Conservation (phyloP, 148 eudicot genomes). For the Talinum fruticosum region DNA sequence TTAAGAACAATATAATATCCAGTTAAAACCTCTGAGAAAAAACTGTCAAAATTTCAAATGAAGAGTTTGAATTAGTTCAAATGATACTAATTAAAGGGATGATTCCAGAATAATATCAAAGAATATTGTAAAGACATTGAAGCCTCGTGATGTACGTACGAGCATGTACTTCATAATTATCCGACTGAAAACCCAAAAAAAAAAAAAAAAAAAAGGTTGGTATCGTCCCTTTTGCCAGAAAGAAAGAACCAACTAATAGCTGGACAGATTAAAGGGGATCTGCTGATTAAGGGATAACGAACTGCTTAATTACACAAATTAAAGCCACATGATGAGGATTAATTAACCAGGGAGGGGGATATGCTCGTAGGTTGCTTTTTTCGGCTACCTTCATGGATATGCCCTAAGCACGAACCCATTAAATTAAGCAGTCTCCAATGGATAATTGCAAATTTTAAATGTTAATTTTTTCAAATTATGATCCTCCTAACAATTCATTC, state of each 20-base stretch:
- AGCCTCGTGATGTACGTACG: not conserved
- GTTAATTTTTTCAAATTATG: no score
- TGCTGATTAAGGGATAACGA: not conserved
- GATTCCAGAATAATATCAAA: not conserved
- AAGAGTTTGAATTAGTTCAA: no score
- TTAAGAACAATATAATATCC: no score
- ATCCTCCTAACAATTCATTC: no score
- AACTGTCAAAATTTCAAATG: no score
- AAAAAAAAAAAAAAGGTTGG: not conserved
- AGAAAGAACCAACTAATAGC: not conserved
- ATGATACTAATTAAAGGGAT: not conserved
- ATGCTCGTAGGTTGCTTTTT: not conserved
- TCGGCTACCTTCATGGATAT: not conserved
- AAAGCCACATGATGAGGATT: not conserved
- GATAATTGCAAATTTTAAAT: no score
- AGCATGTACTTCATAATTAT: not conserved
- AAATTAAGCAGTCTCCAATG: no score
- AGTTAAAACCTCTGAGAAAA: no score
- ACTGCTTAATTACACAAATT: not conserved
- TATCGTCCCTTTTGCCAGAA: not conserved
- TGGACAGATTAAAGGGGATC: not conserved
- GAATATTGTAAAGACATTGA: not conserved
- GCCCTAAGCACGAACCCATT: not conserved
- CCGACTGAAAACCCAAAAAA: not conserved
- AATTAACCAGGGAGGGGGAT: no score